Conservation (phyloP, 306 rosid species). For the Vicia sativa region DNA sequence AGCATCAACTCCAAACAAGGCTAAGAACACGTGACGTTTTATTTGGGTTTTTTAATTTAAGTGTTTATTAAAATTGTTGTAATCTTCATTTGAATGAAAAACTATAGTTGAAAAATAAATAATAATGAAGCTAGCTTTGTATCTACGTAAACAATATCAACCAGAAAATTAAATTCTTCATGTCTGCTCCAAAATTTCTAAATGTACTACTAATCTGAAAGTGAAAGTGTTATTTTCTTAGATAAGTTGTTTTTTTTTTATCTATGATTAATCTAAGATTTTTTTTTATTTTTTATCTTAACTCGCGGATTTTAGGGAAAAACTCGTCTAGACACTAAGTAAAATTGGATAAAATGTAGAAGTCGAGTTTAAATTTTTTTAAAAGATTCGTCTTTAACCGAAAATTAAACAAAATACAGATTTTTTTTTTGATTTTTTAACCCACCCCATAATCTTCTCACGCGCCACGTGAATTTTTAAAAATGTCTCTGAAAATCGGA, state of each 20-base stretch:
- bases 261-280: not conserved
- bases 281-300: not conserved
- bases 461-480: too few relatives aligned
- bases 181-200: not conserved
- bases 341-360: not conserved
- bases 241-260: too few relatives aligned
- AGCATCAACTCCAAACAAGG: constrained; percentile 35
- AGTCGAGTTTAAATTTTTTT: not conserved
- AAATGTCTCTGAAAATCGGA: too few relatives aligned
- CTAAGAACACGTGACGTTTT: constrained; percentile 26
- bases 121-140: constrained; percentile 13
- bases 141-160: constrained; percentile 4
- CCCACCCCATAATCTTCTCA: too few relatives aligned
- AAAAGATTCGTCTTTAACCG: not conserved
- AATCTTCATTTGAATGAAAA: constrained; percentile 24
- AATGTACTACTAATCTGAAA: not conserved
- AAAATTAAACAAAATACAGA: constrained; percentile 2
- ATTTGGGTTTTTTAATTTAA: constrained; percentile 13
- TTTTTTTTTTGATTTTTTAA: not conserved
- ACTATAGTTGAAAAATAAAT: constrained; percentile 18
- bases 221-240: not conserved
- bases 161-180: not conserved
- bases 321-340: not conserved
- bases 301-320: too few relatives aligned
- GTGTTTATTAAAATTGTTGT: constrained; percentile 8